Evolutionary conservation across 257 asterid species (phyloP).

Genomic region (Solanum boliviense): DNA sequence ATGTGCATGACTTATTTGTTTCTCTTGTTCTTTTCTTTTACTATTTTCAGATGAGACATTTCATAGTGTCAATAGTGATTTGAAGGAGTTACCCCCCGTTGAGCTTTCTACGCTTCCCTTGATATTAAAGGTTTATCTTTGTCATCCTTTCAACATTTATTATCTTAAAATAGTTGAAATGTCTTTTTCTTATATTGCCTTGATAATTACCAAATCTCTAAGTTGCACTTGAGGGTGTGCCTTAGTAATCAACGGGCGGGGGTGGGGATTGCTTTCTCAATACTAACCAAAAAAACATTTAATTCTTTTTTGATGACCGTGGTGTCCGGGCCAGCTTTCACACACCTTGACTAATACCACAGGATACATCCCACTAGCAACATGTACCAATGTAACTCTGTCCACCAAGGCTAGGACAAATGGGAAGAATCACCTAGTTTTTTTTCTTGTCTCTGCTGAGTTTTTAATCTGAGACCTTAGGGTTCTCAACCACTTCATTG

Average conservation of each 20-base stretch:
- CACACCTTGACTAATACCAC: not conserved
- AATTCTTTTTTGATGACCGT: not conserved
- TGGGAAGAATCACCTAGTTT: not conserved
- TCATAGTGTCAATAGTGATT: conserved; percentile 57
- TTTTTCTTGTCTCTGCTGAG: not conserved
- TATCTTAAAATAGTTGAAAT: not conserved
- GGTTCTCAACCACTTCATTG: not conserved
- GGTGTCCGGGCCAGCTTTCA: no score
- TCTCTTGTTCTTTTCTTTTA: not conserved
- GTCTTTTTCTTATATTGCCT: not conserved
- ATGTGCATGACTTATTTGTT: not conserved
- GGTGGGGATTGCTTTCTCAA: not conserved
- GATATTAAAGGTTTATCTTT: conserved; percentile 72
- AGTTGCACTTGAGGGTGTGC: not conserved
- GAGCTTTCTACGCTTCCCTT: conserved; percentile 75
- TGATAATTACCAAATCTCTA: not conserved
- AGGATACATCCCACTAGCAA: not conserved
- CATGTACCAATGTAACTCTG: not conserved
- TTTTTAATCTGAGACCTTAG: not conserved
- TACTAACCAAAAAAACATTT: not conserved
- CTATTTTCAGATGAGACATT: conserved; percentile 57
- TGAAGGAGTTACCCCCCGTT: conserved; percentile 92
- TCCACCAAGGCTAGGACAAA: not conserved
- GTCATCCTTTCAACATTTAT: not conserved
- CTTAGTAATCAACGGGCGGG: not conserved